phyloP scores from a whole-genome alignment of 2,329 filamentous ascomycete species.

The Aspergillus ustus region DNA sequence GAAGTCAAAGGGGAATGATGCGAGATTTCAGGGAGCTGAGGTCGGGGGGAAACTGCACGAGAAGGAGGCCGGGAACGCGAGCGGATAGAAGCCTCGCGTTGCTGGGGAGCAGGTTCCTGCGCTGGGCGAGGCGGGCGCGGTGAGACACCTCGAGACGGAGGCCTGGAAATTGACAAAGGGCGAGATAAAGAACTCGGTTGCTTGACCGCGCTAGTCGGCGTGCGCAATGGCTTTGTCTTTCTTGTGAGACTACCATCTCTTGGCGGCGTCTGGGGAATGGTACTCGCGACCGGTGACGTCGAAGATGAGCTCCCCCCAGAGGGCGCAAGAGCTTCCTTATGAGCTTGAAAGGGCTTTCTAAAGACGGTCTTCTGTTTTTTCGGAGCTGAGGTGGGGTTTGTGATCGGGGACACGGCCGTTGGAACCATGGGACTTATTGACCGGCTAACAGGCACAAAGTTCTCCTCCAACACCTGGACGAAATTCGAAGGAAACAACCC shows the following conservation, averaged over 20 bases:
- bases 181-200: constrained; percentile 42
- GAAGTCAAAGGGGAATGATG: constrained; percentile 13
- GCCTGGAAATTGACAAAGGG: constrained; percentile 38
- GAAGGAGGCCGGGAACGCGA: constrained; percentile 24
- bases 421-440: constrained; percentile 57
- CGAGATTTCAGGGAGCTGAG: constrained; percentile 13
- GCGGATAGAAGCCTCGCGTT: constrained; percentile 6
- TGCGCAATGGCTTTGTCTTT: constrained; percentile 40
- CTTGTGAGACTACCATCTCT: constrained; percentile 39
- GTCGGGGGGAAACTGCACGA: constrained; percentile 22
- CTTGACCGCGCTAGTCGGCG: constrained; percentile 44
- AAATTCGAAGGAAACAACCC: constrained; percentile 98
- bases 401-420: constrained; percentile 54
- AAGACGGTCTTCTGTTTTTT: constrained; percentile 65
- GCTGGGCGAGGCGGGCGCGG: constrained; percentile 32
- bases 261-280: constrained; percentile 42
- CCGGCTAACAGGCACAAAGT: constrained; percentile 72
- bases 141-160: constrained; percentile 34
- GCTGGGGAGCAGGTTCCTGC: constrained; percentile 21
- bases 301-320: constrained; percentile 35
- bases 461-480: constrained; percentile 83
- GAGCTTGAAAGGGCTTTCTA: constrained; percentile 69
- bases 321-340: constrained; percentile 54
- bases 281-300: constrained; percentile 42
- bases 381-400: constrained; percentile 54